Evolutionary conservation across 2,329 filamentous ascomycete genomes (phyloP).

Genomic region (Pseudogymnoascus sp.): DNA sequence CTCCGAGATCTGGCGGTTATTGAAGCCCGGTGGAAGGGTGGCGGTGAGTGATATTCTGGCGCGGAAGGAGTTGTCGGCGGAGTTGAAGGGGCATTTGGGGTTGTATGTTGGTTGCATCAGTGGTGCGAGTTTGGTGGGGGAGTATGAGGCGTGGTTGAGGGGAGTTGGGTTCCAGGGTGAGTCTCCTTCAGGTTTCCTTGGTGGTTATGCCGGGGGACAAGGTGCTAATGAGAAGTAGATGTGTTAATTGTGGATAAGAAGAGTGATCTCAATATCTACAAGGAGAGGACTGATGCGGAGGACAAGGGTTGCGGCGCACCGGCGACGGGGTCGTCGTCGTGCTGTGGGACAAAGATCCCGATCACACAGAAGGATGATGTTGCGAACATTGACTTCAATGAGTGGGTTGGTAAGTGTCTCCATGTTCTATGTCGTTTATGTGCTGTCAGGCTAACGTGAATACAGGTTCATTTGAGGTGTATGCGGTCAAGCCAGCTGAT

Average conservation of each 20-base stretch:
- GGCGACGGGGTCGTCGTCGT: conserved; percentile 11
- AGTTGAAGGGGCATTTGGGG: conserved; percentile 41
- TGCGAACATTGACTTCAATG: conserved; percentile 37
- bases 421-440: neutral
- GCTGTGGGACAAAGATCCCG: conserved; percentile 10
- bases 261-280: conserved; percentile 41
- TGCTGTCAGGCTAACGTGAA: neutral
- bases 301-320: conserved; percentile 8
- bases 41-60: conserved; percentile 54
- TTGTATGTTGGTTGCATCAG: conserved; percentile 54
- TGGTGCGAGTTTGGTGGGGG: conserved; percentile 43
- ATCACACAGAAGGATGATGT: conserved; percentile 12
- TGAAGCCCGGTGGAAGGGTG: conserved; percentile 49
- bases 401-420: conserved; percentile 39
- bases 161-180: conserved; percentile 43
- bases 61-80: conserved; percentile 37
- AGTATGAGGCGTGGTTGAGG: conserved; percentile 45
- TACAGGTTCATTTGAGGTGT: conserved; percentile 41
- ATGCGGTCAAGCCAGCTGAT: conserved; percentile 35
- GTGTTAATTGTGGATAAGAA: conserved; percentile 38
- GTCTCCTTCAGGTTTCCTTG: conserved; percentile 1
- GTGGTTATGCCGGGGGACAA: neutral
- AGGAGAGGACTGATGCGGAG: conserved; percentile 20
- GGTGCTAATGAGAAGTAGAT: conserved; percentile 23
- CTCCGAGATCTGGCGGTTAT: conserved; percentile 47